Conservation (phyloP, 345 rosid genomes). For the Linum trigynum region DNA sequence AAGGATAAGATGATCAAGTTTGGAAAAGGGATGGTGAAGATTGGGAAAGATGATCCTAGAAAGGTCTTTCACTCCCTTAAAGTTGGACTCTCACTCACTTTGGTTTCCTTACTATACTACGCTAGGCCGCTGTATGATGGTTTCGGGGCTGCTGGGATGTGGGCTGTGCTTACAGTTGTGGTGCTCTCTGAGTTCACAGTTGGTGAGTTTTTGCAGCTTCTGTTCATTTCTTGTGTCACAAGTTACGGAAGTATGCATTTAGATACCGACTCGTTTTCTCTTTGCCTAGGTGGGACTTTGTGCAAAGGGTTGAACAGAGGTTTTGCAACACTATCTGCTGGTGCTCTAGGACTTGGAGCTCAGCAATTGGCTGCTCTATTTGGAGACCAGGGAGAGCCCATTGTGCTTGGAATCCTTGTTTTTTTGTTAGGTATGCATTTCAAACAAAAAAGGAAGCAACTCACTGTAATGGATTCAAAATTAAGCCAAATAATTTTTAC, state of each 20-base stretch:
- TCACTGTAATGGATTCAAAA: too few species aligned
- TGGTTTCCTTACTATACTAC: slow-evolving; percentile 15
- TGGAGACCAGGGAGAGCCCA: slow-evolving; percentile 50
- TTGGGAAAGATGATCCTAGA: slow-evolving; percentile 35
- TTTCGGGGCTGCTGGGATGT: slow-evolving; percentile 24
- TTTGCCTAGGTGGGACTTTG: slow-evolving; percentile 21
- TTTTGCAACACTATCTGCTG: slow-evolving; percentile 57
- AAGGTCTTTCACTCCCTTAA: slow-evolving; percentile 19
- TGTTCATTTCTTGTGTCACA: not conserved
- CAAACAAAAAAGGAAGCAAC: not conserved
- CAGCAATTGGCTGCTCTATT: slow-evolving; percentile 50
- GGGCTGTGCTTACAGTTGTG: slow-evolving; percentile 26
- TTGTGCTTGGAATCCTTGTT: slow-evolving; percentile 56
- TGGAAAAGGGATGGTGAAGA: slow-evolving; percentile 28
- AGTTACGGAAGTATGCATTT: not conserved
- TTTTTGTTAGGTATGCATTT: slow-evolving; percentile 40
- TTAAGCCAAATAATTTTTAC: too few species aligned
- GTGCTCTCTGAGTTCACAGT: slow-evolving; percentile 24
- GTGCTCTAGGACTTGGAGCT: slow-evolving; percentile 54
- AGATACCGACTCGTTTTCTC: not conserved
- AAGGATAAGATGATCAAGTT: slow-evolving; percentile 19
- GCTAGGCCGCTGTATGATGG: slow-evolving; percentile 20
- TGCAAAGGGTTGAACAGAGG: slow-evolving; percentile 57
- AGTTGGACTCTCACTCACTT: slow-evolving; percentile 24
- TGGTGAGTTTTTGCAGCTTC: slow-evolving; percentile 10